A percentile compares a stretch with the other conserved stretches of the same genome.
Conservation (phyloP, 1,284 basidiomycete species). For the Bondarzewia mesenterica region DNA sequence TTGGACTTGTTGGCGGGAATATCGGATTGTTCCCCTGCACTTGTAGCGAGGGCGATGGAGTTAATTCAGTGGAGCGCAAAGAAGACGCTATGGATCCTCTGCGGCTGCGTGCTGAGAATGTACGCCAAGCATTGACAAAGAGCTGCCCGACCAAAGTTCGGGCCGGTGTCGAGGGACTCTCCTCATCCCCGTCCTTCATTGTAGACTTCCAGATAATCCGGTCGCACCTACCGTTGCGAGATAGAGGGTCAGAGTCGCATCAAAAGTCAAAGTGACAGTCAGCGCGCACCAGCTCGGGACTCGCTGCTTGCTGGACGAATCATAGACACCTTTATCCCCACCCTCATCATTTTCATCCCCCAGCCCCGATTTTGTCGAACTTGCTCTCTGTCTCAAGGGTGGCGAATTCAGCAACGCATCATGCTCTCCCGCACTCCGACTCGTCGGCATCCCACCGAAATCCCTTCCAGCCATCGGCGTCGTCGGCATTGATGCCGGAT, state of each 20-base stretch:
- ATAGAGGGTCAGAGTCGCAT: neutral
- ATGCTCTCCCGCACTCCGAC: constrained; percentile 2
- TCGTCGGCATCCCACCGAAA: constrained; percentile 4
- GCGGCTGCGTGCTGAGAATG: constrained; percentile 33
- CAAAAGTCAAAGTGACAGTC: neutral
- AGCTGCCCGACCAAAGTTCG: constrained; percentile 44
- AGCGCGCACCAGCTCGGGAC: constrained; percentile 75
- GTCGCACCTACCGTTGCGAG: constrained; percentile 50
- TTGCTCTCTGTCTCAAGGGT: constrained; percentile 8
- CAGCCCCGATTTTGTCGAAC: constrained; percentile 26
- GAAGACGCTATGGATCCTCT: constrained; percentile 34
- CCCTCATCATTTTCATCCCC: constrained; percentile 27
- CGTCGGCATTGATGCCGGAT: constrained; percentile 9
- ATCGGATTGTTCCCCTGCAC: neutral
- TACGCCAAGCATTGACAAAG: constrained; percentile 45
- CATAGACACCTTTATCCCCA: constrained; percentile 57
- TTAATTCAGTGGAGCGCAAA: constrained; percentile 17
- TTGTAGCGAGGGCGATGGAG: constrained; percentile 1
- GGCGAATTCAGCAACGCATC: neutral
- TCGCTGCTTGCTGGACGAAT: constrained; percentile 71
- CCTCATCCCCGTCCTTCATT: constrained; percentile 33
- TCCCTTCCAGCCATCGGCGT: constrained; percentile 15
- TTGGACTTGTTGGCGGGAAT: neutral
- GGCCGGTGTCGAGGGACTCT: constrained; percentile 20
- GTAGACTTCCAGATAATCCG: constrained; percentile 74